Evolutionary conservation across 2,329 filamentous ascomycete genomes (phyloP), one percentile per base, ranked within the genome.

Genomic region (Cytospora mali): DNA sequence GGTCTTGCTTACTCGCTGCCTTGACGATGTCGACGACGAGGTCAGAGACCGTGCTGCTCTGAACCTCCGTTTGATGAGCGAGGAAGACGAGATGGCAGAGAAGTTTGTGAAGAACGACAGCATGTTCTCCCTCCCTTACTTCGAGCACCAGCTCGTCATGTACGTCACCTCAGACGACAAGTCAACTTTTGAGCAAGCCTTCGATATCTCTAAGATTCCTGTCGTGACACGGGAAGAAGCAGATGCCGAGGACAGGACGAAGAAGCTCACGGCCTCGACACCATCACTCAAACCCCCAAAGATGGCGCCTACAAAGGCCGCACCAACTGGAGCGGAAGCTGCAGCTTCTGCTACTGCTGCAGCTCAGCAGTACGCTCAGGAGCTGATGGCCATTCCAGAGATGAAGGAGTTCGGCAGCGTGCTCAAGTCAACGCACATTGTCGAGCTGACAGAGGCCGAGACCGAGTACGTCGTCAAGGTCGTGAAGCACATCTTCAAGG

Each of bases 1-100:
- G 67, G 95, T 99, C 55, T 84, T 99, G 53, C 88, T 99, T 39
- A 96, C 91, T 28, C 86, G 95, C 74, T 99, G 95, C 76, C 79
- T 99, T 70, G 95, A 99, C 75, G 95, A 99, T 74, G 93, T 93
- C 4, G 95, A 99, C 76, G 95, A 99, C 72, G 95, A 99, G 79
- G 95, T 99, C 62, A 88, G 95, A 70, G 95, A 99, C 74, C 92
- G 95, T 74, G 95, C 95, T 66, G 93, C 94, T 4, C 81, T 99
- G 54, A 98, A 97, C 75, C 81, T 99, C 64, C 86, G 93, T 72
- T 81, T 99, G 66, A 98, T 99, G 91, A 85, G 88, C 65, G 92
- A 97, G 72, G 92, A 96, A 69, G 92, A 96, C 70, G 91, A 96
- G 65, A 83, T 93, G 76, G 93, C 93, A 1, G 84, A 87, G 68